A percentile compares a stretch with the other conserved stretches of the same genome.
Evolutionary conservation across 805 yeast species (phyloP).

Genomic region (Lipomyces sp.): DNA sequence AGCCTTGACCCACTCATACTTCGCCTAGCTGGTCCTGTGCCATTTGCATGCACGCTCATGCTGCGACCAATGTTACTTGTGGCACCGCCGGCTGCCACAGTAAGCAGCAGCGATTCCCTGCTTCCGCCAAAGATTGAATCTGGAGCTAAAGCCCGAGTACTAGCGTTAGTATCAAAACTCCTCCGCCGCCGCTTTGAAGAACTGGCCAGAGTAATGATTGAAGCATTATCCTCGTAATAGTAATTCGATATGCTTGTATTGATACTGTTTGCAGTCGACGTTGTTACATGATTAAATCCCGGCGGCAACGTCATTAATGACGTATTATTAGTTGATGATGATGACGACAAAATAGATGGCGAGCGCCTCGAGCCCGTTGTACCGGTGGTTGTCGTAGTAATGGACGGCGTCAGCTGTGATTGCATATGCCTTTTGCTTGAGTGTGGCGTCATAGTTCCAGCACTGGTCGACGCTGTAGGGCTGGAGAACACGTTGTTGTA

Average conservation of each 20-base stretch:
- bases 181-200: constrained; percentile 37
- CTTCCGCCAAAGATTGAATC: constrained; percentile 36
- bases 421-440: constrained; percentile 4
- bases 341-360: constrained; percentile 26
- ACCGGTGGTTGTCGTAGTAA: constrained; percentile 14
- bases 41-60: constrained; percentile 3
- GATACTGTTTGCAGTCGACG: background rate
- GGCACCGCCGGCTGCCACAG: constrained; percentile 28
- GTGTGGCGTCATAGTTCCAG: background rate
- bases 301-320: constrained; percentile 32
- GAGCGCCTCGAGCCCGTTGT: constrained; percentile 25
- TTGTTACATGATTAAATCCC: background rate
- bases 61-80: constrained; percentile 13
- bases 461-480: background rate
- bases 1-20: constrained; percentile 21
- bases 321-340: constrained; percentile 33
- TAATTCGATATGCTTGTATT: constrained; percentile 9
- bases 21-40: constrained; percentile 10
- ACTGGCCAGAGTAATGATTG: constrained; percentile 34
- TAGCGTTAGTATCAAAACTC: constrained; percentile 36
- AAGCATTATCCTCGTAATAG: constrained; percentile 26
- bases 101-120: constrained; percentile 34
- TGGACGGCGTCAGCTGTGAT: constrained; percentile 7
- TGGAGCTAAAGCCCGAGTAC: constrained; percentile 37
- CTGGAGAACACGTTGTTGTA: constrained; percentile 25